These are phyloP conservation scores for Lenwebbia sp. DNA, from an alignment of 345 rosid genomes.

Conservation along the genomic window DNA sequence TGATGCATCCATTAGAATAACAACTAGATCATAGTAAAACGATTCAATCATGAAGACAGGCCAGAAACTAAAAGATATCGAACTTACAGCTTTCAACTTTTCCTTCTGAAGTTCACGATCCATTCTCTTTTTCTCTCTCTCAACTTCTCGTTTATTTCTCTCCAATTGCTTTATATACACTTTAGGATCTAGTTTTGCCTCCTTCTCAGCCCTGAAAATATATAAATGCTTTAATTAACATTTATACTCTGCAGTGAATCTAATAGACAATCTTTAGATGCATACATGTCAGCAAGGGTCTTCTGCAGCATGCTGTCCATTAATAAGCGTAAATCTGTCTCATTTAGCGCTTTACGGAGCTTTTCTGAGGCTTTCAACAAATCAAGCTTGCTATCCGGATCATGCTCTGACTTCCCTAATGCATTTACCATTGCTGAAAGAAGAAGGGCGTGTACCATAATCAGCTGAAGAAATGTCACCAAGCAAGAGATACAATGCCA, in stretches of 20 bases:
- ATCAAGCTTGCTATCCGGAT: slow-evolving; percentile 15
- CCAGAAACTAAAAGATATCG: background rate
- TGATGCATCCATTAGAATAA: background rate
- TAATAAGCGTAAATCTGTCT: slow-evolving; percentile 49
- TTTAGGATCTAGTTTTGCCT: slow-evolving; percentile 50
- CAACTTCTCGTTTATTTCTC: slow-evolving; percentile 54
- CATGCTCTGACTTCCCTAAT: slow-evolving; percentile 29
- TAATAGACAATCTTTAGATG: background rate
- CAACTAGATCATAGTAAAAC: background rate
- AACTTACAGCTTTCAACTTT: slow-evolving; percentile 44
- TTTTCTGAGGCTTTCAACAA: slow-evolving; percentile 40
- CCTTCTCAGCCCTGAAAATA: slow-evolving; percentile 42
- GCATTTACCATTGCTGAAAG: slow-evolving; percentile 57
- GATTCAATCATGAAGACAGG: background rate
- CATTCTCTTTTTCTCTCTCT: slow-evolving; percentile 69
- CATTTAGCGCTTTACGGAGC: slow-evolving; percentile 46
- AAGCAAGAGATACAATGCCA: background rate
- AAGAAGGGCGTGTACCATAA: slow-evolving; percentile 9
- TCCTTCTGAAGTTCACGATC: slow-evolving; percentile 58
- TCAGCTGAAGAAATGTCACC: background rate
- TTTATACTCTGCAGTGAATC: background rate
- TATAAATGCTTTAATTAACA: background rate
- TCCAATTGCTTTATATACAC: slow-evolving; percentile 54
- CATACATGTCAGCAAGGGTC: slow-evolving; percentile 49
- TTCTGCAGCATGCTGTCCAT: slow-evolving; percentile 43